Evolutionary conservation across 2,329 filamentous ascomycete genomes (phyloP).

Genomic region (Pezicula rhizophila): DNA sequence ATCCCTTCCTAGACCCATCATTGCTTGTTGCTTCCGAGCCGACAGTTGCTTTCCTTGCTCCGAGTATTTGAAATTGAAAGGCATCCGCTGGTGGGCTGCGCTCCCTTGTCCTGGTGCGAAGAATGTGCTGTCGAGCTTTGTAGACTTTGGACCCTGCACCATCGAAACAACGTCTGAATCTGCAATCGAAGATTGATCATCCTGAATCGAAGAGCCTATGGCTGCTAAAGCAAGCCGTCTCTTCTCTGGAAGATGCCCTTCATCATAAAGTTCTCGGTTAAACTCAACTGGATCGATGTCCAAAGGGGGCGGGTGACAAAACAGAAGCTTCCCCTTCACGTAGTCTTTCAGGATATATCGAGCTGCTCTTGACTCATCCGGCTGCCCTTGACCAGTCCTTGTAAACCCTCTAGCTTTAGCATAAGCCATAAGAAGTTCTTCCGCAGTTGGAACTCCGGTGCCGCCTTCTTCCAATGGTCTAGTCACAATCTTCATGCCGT

Average conservation of each 20-base stretch:
- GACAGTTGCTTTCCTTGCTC: conserved; percentile 76
- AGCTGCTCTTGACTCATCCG: conserved; percentile 88
- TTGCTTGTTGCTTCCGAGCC: conserved; percentile 74
- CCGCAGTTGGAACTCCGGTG: conserved; percentile 76
- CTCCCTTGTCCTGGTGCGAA: conserved; percentile 62
- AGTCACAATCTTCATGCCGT: conserved; percentile 82
- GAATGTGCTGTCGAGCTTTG: conserved; percentile 80
- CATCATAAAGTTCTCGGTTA: conserved; percentile 84
- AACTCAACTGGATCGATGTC: conserved; percentile 69
- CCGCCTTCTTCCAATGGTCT: conserved; percentile 86
- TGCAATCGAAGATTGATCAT: conserved; percentile 32
- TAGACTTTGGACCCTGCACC: conserved; percentile 65
- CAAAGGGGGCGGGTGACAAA: conserved; percentile 77
- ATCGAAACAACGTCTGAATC: conserved; percentile 45
- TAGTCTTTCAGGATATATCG: conserved; percentile 93
- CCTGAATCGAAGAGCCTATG: conserved; percentile 20
- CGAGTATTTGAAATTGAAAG: conserved; percentile 86
- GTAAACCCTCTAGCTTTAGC: conserved; percentile 85
- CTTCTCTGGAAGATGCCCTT: conserved; percentile 74
- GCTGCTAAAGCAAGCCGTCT: conserved; percentile 60
- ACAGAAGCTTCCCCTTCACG: conserved; percentile 91
- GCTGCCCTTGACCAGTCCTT: conserved; percentile 81
- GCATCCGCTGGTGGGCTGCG: conserved; percentile 64
- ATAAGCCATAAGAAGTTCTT: conserved; percentile 80
- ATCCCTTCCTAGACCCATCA: conserved; percentile 79